phyloP scores from a whole-genome alignment of 768 basidiomycete genomes.

The Termitomyces sp. region DNA sequence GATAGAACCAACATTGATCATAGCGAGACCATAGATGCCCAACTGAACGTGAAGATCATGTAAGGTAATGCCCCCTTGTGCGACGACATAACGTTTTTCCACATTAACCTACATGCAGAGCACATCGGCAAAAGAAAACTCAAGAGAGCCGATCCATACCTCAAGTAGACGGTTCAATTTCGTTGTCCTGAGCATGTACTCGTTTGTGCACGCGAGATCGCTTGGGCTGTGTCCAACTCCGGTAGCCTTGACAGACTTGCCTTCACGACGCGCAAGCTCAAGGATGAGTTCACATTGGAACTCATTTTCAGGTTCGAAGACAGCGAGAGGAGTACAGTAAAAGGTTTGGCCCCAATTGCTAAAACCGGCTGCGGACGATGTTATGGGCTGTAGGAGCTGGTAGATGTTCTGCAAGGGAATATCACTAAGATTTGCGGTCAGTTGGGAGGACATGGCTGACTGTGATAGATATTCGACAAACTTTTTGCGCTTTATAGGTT shows the following conservation, averaged over 20 bases:
- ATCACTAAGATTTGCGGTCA: conserved; percentile 28
- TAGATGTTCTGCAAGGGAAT: conserved; percentile 48
- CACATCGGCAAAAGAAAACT: conserved; percentile 10
- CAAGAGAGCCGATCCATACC: conserved; percentile 45
- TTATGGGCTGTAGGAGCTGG: conserved; percentile 51
- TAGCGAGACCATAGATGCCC: conserved; percentile 64
- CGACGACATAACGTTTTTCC: conserved; percentile 63
- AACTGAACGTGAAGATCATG: conserved; percentile 69
- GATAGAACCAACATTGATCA: conserved; percentile 93
- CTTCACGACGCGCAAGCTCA: conserved; percentile 74
- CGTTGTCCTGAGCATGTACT: conserved; percentile 80
- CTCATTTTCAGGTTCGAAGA: conserved; percentile 74
- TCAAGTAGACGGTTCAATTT: conserved; percentile 69
- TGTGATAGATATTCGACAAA: conserved; percentile 23
- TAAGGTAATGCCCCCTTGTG: conserved; percentile 78
- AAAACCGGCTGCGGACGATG: conserved; percentile 48
- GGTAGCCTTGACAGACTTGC: conserved; percentile 70
- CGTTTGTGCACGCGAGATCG: conserved; percentile 88
- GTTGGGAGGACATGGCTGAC: conserved; percentile 31
- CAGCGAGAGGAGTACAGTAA: conserved; percentile 57
- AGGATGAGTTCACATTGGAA: conserved; percentile 71
- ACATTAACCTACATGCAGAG: conserved; percentile 55
- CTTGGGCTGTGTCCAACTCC: conserved; percentile 93
- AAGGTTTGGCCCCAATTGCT: conserved; percentile 88
- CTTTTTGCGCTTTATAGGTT: conserved; percentile 35